Base-by-base conservation (phyloP, 345 rosid species). In the Lenwebbia sp. region DNA sequence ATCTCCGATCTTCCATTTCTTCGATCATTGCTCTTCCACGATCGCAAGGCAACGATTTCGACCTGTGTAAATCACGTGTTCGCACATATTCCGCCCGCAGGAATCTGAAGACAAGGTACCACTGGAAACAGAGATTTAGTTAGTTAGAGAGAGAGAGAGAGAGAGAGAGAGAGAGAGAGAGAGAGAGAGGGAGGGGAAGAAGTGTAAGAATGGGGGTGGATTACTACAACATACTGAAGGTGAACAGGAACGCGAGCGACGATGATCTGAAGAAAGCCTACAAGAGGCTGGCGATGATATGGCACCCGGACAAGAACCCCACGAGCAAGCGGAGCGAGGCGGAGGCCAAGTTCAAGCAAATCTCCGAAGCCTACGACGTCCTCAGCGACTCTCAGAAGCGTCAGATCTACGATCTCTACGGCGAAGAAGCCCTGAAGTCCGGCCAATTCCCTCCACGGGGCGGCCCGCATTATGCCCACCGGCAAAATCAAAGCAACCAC, bases 301-400 rank as follows among this genome's bases (percentile, higher is more conserved):
- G 99, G 99, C 99, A 97, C 90, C 99, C 99, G 3, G 99, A 97
- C 85, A 97, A 97, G 93, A 94, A 95, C 90, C 99, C 98, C 37
- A 84, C 96, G 5, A 44, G 89, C 49, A 89, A 86, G 85, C 49
- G 98, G 30, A 89, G 90, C 14, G 98, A 96, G 84, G 98, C 99
- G 1, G 98, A 96, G 76, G 93, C 96, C 82, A 96, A 95, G 88
- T 96, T 95, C 94, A 96, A 96, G 89, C 96, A 92, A 89, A 95
- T 96, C 86, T 96, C 99, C 25, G 99, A 96, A 83, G 99, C 99
- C 10, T 90, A 87, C 78, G 92, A 90, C 60, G 88, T 90, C 49
- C 81, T 92, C 51, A 89, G 93, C 86, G 93, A 92, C 85, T 89
- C 91, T 13, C 91, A 89, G 86, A 96, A 96, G 87, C 95, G 98